A percentile compares a stretch with the other conserved stretches of the same genome.
Conservation (phyloP, 331 rosid genomes). For the Telfairia occidentalis region DNA sequence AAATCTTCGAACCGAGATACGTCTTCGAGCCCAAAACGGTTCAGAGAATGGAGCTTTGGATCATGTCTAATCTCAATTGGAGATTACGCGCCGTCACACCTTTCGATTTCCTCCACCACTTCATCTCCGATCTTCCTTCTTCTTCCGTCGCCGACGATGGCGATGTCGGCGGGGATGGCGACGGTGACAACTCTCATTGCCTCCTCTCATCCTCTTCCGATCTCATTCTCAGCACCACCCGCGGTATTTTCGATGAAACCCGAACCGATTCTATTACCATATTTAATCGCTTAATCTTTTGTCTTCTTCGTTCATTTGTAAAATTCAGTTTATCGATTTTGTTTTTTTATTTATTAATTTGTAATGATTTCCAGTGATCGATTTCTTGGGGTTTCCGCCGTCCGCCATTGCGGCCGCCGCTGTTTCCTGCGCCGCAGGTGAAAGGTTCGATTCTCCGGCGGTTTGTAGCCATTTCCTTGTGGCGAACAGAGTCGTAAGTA, state of each 20-base stretch:
- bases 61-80: constrained; percentile 51
- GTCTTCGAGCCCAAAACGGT: constrained; percentile 48
- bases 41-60: constrained; percentile 58
- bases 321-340: background rate
- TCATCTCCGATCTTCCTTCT: constrained; percentile 35
- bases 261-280: background rate
- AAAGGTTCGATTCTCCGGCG: background rate
- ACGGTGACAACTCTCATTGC: background rate
- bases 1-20: constrained; percentile 36
- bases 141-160: constrained; percentile 13
- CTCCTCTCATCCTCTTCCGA: constrained; percentile 29
- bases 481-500: constrained; percentile 26
- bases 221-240: constrained; percentile 41
- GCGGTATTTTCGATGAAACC: constrained; percentile 19
- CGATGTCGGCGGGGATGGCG: background rate
- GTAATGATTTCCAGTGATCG: constrained; percentile 29
- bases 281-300: background rate
- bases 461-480: background rate
- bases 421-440: constrained; percentile 35
- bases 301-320: background rate
- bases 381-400: constrained; percentile 46
- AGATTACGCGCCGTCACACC: constrained; percentile 60
- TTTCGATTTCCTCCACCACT: constrained; percentile 45
- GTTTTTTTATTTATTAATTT: background rate
- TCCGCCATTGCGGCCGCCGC: constrained; percentile 69